These are phyloP conservation scores for Coelastrella sp. DNA, from an alignment of 139 green algal species.

Conservation along the genomic window DNA sequence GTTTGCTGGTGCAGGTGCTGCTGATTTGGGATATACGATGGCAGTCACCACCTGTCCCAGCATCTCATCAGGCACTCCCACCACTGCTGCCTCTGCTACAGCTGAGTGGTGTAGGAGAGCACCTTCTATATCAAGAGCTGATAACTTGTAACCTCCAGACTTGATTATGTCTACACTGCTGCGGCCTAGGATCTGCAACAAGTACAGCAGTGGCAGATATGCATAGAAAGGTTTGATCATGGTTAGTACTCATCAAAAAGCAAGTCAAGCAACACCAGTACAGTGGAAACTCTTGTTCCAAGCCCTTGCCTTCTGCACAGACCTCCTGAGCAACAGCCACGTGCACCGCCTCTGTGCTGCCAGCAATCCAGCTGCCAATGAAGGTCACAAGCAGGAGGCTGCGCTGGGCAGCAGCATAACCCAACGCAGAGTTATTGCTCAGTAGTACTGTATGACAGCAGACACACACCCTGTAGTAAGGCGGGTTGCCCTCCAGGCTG, in stretches of 20 bases:
- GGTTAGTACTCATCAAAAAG: too few species aligned
- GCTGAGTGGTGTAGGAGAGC: conserved; percentile 74
- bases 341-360: too few species aligned
- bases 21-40: conserved; percentile 53
- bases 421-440: neutral
- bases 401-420: too few species aligned
- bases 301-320: too few species aligned
- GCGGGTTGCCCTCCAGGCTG: conserved; percentile 55
- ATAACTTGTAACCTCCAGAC: conserved; percentile 93
- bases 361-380: too few species aligned
- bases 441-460: neutral
- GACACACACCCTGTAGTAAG: conserved; percentile 64
- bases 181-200: conserved; percentile 83
- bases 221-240: too few species aligned
- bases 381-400: too few species aligned
- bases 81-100: conserved; percentile 85
- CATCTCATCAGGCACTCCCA: conserved; percentile 84
- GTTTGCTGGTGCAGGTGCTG: neutral
- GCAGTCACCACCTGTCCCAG: conserved; percentile 83
- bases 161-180: conserved; percentile 97
- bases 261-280: too few species aligned
- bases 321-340: too few species aligned
- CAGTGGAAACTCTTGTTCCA: too few species aligned
- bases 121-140: conserved; percentile 84
- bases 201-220: neutral